phyloP scores from a whole-genome alignment of 805 yeast genomes.

The Sugiyamaella mastotermitis region DNA sequence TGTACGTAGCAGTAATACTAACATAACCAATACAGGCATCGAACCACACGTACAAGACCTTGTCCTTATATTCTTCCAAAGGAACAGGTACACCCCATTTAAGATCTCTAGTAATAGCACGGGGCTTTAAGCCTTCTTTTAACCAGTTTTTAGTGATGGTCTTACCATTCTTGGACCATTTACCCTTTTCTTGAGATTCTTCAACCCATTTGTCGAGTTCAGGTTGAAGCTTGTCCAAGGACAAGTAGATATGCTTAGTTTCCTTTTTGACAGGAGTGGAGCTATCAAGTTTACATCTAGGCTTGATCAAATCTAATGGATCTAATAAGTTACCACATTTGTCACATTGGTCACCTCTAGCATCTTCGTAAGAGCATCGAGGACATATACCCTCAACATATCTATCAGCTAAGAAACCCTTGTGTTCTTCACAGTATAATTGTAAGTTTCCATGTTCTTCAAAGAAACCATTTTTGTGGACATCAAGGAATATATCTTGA shows the following conservation, averaged over 20 bases:
- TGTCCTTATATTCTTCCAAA: slow-evolving; percentile 72
- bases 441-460: slow-evolving; percentile 88
- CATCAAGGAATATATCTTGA: slow-evolving; percentile 79
- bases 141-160: slow-evolving; percentile 91
- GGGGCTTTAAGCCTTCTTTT: slow-evolving; percentile 84
- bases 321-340: slow-evolving; percentile 85
- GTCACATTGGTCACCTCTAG: slow-evolving; percentile 99
- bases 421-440: slow-evolving; percentile 83
- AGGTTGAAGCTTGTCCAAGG: slow-evolving; percentile 78
- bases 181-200: slow-evolving; percentile 61
- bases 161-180: slow-evolving; percentile 88
- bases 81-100: slow-evolving; percentile 99
- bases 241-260: slow-evolving; percentile 80
- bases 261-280: slow-evolving; percentile 73
- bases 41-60: slow-evolving; percentile 97
- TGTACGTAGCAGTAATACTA: slow-evolving; percentile 92
- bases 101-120: slow-evolving; percentile 95
- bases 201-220: slow-evolving; percentile 67
- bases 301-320: slow-evolving; percentile 89
- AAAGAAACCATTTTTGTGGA: slow-evolving; percentile 68
- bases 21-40: slow-evolving; percentile 97
- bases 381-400: slow-evolving; percentile 98
- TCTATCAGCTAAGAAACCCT: slow-evolving; percentile 91
- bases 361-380: slow-evolving; percentile 89
- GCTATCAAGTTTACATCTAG: slow-evolving; percentile 90